Evolutionary conservation across 768 basidiomycete species (phyloP), one percentile per base, ranked within the genome.

Genomic region (Suillus occidentalis): DNA sequence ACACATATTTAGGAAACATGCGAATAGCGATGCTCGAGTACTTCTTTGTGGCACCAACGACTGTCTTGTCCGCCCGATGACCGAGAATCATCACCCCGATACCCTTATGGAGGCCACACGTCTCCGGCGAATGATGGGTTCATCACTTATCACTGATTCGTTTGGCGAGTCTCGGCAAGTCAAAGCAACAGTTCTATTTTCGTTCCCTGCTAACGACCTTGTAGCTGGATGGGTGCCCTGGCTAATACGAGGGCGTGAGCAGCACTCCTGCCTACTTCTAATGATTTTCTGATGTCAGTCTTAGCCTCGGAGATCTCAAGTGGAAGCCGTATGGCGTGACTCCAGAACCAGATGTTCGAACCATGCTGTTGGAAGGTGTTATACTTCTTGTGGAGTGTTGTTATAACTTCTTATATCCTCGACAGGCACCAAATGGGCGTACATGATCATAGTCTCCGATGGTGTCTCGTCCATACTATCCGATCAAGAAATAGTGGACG

Each of bases 21-120:
- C 40, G 25, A 37, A 50, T 69, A 96, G 95, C 6, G 96, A 98
- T 76, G 97, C 96, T 2, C 87, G 94, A 43, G 92, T 95, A 6
- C 75, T 99, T 14, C 78, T 99, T 47, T 93, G 93, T 65, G 83
- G 89, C 7, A 87, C 88, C 0, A 78, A 88, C 22, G 86, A 84
- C 37, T 95, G 95, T 1, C 78, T 82, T 53, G 92, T 89, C n/a
- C 79, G 84, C 55, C 85, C 93, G 2, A 91, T 99, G 85, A 97
- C 97, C 0, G 94, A 98, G 78, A 89, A 87, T 36, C 97, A 99
- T 73, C 97, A 98, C 74, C 91, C 95, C n/a, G 97, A 99, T 70
- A 85, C 93, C 28, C 88, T 88, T 40, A 83, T 92, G 12, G 97
- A 99, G 75, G 87, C 92, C 37, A 88, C 87, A 52, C 83, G 97